Percentiles rank a stretch among this genome's conserved stretches.
phyloP scores from a whole-genome alignment of 176 grass and related monocot genomes.

The Chloris gayana region DNA sequence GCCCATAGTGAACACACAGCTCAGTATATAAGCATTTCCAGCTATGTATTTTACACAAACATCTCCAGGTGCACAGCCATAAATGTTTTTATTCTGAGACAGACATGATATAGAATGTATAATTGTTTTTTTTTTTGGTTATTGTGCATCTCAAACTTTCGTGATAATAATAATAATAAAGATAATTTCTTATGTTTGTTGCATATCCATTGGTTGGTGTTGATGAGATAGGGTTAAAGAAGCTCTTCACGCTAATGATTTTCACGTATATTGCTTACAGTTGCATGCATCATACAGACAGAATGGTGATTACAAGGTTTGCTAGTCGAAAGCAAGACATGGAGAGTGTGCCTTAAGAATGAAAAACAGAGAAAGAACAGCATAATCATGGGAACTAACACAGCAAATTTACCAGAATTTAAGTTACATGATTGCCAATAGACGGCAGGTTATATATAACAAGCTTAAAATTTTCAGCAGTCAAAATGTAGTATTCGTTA shows the following conservation, averaged over 20 bases:
- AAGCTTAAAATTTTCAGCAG: too few relatives aligned
- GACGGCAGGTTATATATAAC: background rate
- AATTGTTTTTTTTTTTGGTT: background rate
- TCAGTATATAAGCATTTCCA: too few relatives aligned
- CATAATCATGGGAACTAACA: background rate
- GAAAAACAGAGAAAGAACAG: background rate
- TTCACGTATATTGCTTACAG: background rate
- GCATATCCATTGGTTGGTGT: background rate
- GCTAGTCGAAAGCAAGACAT: too few relatives aligned
- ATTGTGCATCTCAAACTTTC: background rate
- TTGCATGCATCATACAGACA: background rate
- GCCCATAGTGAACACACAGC: background rate
- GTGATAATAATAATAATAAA: background rate
- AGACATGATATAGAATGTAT: too few relatives aligned
- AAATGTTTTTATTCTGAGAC: too few relatives aligned
- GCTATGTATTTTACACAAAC: background rate
- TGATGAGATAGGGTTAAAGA: background rate
- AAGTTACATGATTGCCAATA: background rate
- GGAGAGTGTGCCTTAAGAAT: background rate
- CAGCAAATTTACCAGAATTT: background rate
- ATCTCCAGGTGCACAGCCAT: too few relatives aligned
- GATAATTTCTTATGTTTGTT: background rate
- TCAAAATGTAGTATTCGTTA: too few relatives aligned
- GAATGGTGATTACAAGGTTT: background rate
- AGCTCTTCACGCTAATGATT: background rate